Evolutionary conservation across 2,329 filamentous ascomycete species (phyloP).

Genomic region (Cladobotryum mycophilum): DNA sequence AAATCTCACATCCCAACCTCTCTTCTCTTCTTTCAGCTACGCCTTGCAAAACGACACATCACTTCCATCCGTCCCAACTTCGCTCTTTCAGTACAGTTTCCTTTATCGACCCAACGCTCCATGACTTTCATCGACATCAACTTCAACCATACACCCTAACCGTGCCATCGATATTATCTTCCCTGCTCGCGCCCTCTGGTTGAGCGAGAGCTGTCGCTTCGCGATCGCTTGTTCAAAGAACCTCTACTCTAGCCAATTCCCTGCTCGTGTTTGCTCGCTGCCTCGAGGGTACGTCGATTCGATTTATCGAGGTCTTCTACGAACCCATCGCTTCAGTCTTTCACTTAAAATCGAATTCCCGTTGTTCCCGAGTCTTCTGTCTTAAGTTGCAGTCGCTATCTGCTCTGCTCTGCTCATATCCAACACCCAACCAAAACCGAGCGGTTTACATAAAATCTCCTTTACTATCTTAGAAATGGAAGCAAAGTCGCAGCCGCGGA

Average conservation of each 20-base stretch:
- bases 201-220: slow-evolving; percentile 12
- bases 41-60: not conserved
- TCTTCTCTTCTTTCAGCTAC: slow-evolving; percentile 3
- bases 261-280: slow-evolving; percentile 9
- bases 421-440: not conserved
- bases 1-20: slow-evolving; percentile 10
- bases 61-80: not conserved
- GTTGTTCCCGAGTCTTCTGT: slow-evolving; percentile 2
- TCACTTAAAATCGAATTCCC: not conserved
- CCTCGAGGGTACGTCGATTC: slow-evolving; percentile 6
- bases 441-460: too few species aligned
- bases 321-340: not conserved
- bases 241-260: slow-evolving; percentile 7
- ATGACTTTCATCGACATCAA: not conserved
- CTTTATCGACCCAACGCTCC: not conserved
- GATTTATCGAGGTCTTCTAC: not conserved
- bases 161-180: not conserved
- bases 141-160: not conserved
- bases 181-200: slow-evolving; percentile 5
- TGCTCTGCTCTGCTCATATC: too few species aligned
- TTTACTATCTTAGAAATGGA: slow-evolving; percentile 13
- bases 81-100: not conserved
- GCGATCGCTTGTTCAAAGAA: slow-evolving; percentile 7
- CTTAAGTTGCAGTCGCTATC: too few species aligned
- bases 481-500: slow-evolving; percentile 13